Percentiles rank a stretch among this genome's conserved stretches.
Conservation (phyloP, 371 early-diverging fungal genomes). For the Entomophthora muscae region DNA sequence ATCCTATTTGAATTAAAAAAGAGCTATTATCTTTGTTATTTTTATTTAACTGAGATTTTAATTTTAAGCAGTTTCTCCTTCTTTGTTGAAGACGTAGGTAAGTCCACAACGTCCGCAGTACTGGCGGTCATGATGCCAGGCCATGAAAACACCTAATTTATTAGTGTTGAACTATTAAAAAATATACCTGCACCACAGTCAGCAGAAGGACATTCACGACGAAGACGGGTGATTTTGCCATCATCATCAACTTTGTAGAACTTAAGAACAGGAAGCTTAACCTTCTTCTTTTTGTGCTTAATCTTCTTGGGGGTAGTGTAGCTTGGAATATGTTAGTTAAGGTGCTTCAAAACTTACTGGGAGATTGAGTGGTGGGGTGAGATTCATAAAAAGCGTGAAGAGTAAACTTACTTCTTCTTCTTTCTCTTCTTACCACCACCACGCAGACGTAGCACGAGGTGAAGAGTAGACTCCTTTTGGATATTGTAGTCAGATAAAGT, state of each 20-base stretch:
- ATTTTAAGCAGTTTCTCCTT: slow-evolving; percentile 12
- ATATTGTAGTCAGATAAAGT: slow-evolving; percentile 75
- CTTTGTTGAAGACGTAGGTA: slow-evolving; percentile 30
- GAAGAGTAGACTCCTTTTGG: slow-evolving; percentile 67
- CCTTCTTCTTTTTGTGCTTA: slow-evolving; percentile 97
- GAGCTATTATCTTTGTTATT: not conserved
- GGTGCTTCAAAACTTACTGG: not conserved
- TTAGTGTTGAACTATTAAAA: too few relatives aligned
- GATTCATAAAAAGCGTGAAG: slow-evolving; percentile 10
- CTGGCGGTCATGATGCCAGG: slow-evolving; percentile 89
- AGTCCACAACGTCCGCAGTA: slow-evolving; percentile 61
- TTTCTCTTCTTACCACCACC: slow-evolving; percentile 97
- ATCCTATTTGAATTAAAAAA: not conserved
- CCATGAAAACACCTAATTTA: slow-evolving; percentile 86
- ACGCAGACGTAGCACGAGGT: slow-evolving; percentile 68
- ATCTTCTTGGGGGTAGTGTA: slow-evolving; percentile 99
- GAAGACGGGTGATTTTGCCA: slow-evolving; percentile 93
- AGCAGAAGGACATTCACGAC: slow-evolving; percentile 88
- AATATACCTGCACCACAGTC: slow-evolving; percentile 83
- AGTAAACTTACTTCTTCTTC: slow-evolving; percentile 61
- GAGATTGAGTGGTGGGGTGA: slow-evolving; percentile 1
- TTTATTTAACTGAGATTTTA: not conserved
- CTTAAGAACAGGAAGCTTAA: slow-evolving; percentile 92
- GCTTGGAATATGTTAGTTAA: slow-evolving; percentile 7
- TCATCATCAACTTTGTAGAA: slow-evolving; percentile 95